These are phyloP conservation scores for Aspergillus aculeatus DNA, from an alignment of 2,329 filamentous ascomycete genomes.

Conservation along the genomic window DNA sequence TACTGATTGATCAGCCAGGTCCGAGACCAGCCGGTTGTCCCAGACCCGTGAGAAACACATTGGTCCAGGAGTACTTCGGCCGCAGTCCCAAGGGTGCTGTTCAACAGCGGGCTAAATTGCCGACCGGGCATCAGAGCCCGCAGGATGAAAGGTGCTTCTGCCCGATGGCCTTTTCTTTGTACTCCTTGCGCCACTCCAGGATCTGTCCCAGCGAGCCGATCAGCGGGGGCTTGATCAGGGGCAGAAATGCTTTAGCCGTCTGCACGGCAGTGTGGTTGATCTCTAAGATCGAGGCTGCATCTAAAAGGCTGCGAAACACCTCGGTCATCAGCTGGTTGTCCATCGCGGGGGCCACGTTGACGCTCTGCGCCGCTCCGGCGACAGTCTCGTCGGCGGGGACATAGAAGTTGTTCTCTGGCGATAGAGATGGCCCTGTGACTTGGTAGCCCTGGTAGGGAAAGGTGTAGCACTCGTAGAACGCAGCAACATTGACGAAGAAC, in stretches of 20 bases:
- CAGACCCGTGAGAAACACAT: background rate
- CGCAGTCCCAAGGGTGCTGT: background rate
- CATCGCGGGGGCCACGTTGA: constrained; percentile 3
- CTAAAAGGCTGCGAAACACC: constrained; percentile 2
- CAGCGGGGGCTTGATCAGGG: background rate
- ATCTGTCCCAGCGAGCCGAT: constrained; percentile 6
- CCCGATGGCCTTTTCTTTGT: background rate
- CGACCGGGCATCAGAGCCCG: constrained; percentile 1
- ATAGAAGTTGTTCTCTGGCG: constrained; percentile 8
- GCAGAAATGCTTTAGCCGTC: background rate
- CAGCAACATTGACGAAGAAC: background rate
- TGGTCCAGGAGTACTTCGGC: constrained; percentile 7
- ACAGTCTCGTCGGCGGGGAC: constrained; percentile 1
- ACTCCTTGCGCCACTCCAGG: constrained; percentile 6
- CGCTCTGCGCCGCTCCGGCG: background rate
- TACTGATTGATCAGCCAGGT: constrained; percentile 9
- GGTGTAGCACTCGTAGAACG: constrained; percentile 10
- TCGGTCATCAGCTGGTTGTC: constrained; percentile 4
- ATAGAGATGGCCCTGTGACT: constrained; percentile 4
- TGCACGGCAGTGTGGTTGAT: background rate
- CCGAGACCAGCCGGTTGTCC: constrained; percentile 7
- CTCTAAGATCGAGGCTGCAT: background rate
- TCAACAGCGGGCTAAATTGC: constrained; percentile 5
- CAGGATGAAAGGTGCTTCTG: constrained; percentile 8
- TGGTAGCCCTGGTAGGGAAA: constrained; percentile 2